phyloP scores from a whole-genome alignment of 495 filamentous ascomycete genomes.

The Daldinia bambusicola region DNA sequence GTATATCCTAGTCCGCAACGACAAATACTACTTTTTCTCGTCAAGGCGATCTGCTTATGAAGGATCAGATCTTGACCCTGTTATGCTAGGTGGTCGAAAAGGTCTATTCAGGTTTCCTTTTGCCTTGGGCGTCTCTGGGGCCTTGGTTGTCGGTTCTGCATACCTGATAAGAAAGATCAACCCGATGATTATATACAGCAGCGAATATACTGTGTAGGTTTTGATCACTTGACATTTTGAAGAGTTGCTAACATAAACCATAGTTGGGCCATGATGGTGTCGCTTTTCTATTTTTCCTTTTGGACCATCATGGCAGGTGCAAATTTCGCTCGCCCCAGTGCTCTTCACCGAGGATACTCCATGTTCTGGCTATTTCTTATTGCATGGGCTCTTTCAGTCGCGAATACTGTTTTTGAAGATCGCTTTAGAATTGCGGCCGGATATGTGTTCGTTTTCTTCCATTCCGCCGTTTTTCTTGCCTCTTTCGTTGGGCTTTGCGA shows the following conservation, averaged over 20 bases:
- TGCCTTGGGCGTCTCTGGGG: conserved; percentile 74
- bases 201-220: conserved; percentile 77
- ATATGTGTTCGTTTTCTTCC: conserved; percentile 86
- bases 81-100: conserved; percentile 77
- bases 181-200: conserved; percentile 87
- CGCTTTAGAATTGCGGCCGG: conserved; percentile 75
- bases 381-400: conserved; percentile 77
- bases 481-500: conserved; percentile 79
- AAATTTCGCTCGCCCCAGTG: conserved; percentile 84
- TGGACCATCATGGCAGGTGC: conserved; percentile 89
- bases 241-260: conserved; percentile 35
- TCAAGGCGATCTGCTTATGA: conserved; percentile 66
- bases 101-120: conserved; percentile 88
- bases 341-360: conserved; percentile 82
- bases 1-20: conserved; percentile 71
- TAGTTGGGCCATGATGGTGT: conserved; percentile 84
- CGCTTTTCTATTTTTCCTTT: conserved; percentile 78
- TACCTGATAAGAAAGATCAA: conserved; percentile 85
- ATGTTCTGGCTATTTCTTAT: conserved; percentile 84
- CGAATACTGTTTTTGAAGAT: conserved; percentile 77
- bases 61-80: conserved; percentile 66
- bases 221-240: conserved; percentile 3
- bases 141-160: conserved; percentile 74
- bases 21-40: conserved; percentile 84
- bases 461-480: conserved; percentile 77